These are phyloP conservation scores for Plenodomus lindquistii DNA, from an alignment of 2,329 filamentous ascomycete genomes.

Conservation along the genomic window DNA sequence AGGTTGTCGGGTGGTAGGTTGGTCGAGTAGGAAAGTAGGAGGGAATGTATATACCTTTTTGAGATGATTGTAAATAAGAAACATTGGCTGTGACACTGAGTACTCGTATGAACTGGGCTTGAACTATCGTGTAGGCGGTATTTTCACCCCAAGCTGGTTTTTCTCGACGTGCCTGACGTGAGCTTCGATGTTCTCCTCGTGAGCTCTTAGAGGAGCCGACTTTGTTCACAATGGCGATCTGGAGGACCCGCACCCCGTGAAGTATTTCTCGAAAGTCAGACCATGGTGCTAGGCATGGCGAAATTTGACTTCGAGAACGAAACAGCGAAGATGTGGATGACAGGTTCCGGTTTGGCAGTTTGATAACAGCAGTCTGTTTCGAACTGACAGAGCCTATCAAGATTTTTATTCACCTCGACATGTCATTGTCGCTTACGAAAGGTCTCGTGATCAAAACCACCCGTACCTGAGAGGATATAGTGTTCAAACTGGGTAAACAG, in stretches of 20 bases:
- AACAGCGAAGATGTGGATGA: constrained; percentile 11
- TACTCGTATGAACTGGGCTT: too few species aligned
- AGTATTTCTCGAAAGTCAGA: too few species aligned
- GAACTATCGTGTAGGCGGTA: too few species aligned
- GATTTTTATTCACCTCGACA: constrained; percentile 5
- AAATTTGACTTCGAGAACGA: constrained; percentile 9
- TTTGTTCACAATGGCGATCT: constrained; percentile 1
- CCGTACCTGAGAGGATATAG: constrained; percentile 10
- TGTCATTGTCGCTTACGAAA: constrained; percentile 6
- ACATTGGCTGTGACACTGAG: too few species aligned
- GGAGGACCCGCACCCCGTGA: constrained; percentile 3
- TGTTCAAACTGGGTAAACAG: not conserved
- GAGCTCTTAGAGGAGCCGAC: constrained; percentile 7
- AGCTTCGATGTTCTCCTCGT: constrained; percentile 5
- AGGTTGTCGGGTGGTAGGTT: constrained; percentile 21
- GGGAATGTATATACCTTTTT: not conserved
- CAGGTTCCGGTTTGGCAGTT: not conserved
- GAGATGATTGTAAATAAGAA: not conserved
- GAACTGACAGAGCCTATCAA: constrained; percentile 1
- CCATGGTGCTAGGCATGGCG: constrained; percentile 1
- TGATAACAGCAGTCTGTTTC: not conserved
- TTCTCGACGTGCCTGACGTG: constrained; percentile 8
- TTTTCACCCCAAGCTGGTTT: constrained; percentile 4
- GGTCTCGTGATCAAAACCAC: constrained; percentile 8
- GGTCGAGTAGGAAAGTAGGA: not conserved